Conservation (phyloP, 148 eudicot genomes). For the Pharnaceum exiguum region DNA sequence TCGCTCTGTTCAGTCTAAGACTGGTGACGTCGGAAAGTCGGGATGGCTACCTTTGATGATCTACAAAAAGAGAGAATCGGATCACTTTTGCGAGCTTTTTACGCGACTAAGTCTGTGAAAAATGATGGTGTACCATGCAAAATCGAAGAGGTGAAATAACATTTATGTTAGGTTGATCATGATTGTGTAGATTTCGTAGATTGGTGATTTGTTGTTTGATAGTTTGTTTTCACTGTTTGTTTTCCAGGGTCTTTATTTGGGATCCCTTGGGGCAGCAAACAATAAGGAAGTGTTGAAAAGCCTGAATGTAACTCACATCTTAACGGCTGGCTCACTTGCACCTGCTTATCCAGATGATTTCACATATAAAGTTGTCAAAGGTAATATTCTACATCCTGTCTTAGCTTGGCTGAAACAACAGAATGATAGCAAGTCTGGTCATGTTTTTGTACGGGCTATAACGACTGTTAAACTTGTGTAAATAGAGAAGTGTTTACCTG, state of each 20-base stretch:
- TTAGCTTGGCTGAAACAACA: too few relatives aligned
- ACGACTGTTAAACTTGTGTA: too few relatives aligned
- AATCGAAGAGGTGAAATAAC: constrained; percentile 68
- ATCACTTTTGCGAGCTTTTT: constrained; percentile 41
- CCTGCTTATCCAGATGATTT: constrained; percentile 63
- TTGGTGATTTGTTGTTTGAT: background rate
- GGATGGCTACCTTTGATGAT: constrained; percentile 36
- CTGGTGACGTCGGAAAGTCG: too few relatives aligned
- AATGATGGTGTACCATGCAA: constrained; percentile 60
- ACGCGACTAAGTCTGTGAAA: constrained; percentile 32
- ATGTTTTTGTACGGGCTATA: too few relatives aligned
- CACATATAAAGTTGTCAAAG: constrained; percentile 53
- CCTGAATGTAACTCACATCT: constrained; percentile 72
- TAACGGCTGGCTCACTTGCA: constrained; percentile 48
- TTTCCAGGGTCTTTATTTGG: constrained; percentile 72
- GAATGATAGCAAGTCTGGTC: too few relatives aligned
- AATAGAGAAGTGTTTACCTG: too few relatives aligned
- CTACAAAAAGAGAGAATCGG: constrained; percentile 33
- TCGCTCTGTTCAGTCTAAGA: too few relatives aligned
- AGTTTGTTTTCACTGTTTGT: constrained; percentile 11
- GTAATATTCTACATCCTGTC: too few relatives aligned
- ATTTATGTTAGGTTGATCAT: background rate
- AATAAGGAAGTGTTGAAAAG: constrained; percentile 59
- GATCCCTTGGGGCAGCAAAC: constrained; percentile 77
- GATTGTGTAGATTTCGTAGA: background rate